These are phyloP conservation scores for Aspergillus nidulans DNA, from an alignment of 495 filamentous ascomycete species.

Conservation along the genomic window DNA sequence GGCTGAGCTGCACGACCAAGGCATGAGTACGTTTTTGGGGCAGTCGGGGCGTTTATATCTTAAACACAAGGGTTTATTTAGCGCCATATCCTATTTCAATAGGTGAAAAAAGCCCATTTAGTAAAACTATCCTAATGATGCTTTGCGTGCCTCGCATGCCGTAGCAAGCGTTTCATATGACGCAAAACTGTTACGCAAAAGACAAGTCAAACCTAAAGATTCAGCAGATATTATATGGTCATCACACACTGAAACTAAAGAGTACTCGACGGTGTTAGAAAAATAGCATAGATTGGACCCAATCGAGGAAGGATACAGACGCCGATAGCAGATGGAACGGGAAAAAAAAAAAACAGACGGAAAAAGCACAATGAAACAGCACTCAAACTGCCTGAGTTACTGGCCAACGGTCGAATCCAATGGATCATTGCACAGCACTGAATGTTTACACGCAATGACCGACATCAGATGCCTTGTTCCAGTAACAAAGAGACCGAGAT, in stretches of 20 bases:
- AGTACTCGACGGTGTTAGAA: slow-evolving; percentile 18
- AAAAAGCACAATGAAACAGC: slow-evolving; percentile 18
- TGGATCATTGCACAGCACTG: slow-evolving; percentile 18
- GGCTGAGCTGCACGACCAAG: slow-evolving; percentile 13
- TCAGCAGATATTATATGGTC: slow-evolving; percentile 37
- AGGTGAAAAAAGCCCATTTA: no score
- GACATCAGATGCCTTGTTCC: slow-evolving; percentile 18
- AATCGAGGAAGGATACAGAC: slow-evolving; percentile 33
- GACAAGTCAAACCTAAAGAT: not conserved
- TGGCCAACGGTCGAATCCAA: slow-evolving; percentile 37
- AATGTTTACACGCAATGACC: slow-evolving; percentile 1
- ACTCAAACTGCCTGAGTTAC: slow-evolving; percentile 29
- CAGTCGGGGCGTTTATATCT: no score
- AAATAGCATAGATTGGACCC: slow-evolving; percentile 29
- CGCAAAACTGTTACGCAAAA: not conserved
- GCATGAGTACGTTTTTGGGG: no score
- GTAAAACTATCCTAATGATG: no score
- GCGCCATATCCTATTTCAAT: not conserved
- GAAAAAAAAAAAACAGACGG: slow-evolving; percentile 21
- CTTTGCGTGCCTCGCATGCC: not conserved
- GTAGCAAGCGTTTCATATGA: not conserved
- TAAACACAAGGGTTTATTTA: not conserved
- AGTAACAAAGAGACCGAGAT: slow-evolving; percentile 11
- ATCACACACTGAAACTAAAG: slow-evolving; percentile 34
- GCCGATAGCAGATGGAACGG: slow-evolving; percentile 29